Evolutionary conservation across 2,329 filamentous ascomycete species (phyloP).

Genomic region (Trematosphaeria pertusa): DNA sequence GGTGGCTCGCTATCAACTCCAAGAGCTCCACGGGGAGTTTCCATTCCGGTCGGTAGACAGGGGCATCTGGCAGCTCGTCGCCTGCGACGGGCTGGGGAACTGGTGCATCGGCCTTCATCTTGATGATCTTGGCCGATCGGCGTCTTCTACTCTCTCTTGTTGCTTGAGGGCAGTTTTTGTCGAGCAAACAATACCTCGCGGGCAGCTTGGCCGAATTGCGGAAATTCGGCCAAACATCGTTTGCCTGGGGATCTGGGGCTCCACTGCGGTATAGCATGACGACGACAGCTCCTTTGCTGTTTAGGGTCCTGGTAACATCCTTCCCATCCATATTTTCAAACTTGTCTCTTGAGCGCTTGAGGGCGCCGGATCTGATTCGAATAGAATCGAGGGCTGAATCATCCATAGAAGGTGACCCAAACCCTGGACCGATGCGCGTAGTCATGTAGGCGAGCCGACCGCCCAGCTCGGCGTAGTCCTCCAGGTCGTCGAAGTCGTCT

Average conservation of each 20-base stretch:
- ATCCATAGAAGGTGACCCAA: background rate
- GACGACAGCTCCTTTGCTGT: slow-evolving; percentile 30
- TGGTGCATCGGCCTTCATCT: slow-evolving; percentile 7
- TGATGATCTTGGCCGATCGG: slow-evolving; percentile 3
- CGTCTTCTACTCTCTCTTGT: background rate
- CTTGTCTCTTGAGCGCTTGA: slow-evolving; percentile 29
- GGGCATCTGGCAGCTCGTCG: background rate
- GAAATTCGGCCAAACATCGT: slow-evolving; percentile 46
- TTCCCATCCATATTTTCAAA: slow-evolving; percentile 20
- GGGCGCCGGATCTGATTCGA: slow-evolving; percentile 5
- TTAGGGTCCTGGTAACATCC: slow-evolving; percentile 20
- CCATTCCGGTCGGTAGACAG: slow-evolving; percentile 46
- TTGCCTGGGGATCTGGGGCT: slow-evolving; percentile 30
- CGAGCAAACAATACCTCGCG: slow-evolving; percentile 29
- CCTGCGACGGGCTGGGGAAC: background rate
- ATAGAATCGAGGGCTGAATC: background rate
- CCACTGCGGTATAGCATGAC: slow-evolving; percentile 29
- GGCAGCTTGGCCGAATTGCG: slow-evolving; percentile 36
- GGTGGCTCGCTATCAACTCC: slow-evolving; percentile 60
- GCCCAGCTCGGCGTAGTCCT: background rate
- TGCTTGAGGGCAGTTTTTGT: slow-evolving; percentile 8
- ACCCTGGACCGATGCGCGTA: background rate
- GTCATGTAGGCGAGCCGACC: background rate
- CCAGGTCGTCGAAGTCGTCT: background rate
- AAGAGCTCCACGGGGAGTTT: slow-evolving; percentile 68